Evolutionary conservation across 1,284 basidiomycete species (phyloP), one percentile per base, ranked within the genome.

Genomic region (Tylopilus sp.): DNA sequence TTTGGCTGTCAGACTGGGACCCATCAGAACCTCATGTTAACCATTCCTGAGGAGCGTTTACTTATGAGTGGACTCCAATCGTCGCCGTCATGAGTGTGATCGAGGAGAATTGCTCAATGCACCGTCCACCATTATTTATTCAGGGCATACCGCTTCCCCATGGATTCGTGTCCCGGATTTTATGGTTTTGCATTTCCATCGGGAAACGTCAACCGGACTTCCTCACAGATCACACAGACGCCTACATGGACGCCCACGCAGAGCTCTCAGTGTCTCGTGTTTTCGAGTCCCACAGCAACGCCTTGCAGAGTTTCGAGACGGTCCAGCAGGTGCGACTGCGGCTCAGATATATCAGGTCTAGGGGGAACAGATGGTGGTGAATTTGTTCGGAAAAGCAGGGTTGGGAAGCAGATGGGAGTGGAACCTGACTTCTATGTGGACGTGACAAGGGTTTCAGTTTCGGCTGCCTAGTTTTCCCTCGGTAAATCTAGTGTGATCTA

Each of bases 61-160:
- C 35, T 46, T 55, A 55, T 55, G 41, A 54, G 54, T n/a, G n/a
- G n/a, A 28, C 16, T 33, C 31, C 16, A 16, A 7, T 4, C 3
- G 3, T 6, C 43, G 28, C 41, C 3, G 21, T n/a, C n/a, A n/a
- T n/a, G n/a, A n/a, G n/a, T n/a, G n/a, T n/a, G n/a, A n/a, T n/a
- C n/a, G n/a, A n/a, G n/a, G n/a, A n/a, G n/a, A n/a, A n/a, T n/a
- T n/a, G n/a, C n/a, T n/a, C n/a, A n/a, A n/a, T n/a, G n/a, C n/a
- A n/a, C n/a, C n/a, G n/a, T n/a, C n/a, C n/a, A n/a, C n/a, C n/a
- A 26, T 11, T 7, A 25, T 26, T 36, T 31, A 12, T 38, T 15
- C 37, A 62, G 61, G 30, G 60, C 60, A 1, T 62, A 64, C 41
- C 61, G 61, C 28, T 63, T 62, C 48, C 61, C 61, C 21, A 62